Percentiles rank a stretch among this genome's conserved stretches.
phyloP scores from a whole-genome alignment of 257 asterid species.

The Nicotiana knightiana region DNA sequence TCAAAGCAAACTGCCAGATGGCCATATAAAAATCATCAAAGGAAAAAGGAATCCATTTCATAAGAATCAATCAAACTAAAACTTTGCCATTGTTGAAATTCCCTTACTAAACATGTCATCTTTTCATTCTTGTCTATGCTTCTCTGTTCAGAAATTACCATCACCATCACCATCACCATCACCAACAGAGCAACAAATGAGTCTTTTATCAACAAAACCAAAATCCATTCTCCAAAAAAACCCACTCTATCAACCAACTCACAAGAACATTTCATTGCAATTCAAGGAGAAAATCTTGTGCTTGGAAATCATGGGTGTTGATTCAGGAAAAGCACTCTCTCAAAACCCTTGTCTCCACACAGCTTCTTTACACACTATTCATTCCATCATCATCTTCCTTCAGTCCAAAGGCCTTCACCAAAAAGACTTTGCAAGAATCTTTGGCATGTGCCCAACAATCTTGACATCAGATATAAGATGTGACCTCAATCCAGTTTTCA shows the following conservation, averaged over 20 bases:
- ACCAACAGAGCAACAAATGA: constrained; percentile 14
- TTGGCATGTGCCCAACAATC: constrained; percentile 83
- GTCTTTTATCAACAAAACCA: constrained; percentile 37
- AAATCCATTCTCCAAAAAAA: constrained; percentile 55
- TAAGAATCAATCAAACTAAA: not conserved
- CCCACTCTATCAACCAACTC: constrained; percentile 66
- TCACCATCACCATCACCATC: constrained; percentile 9
- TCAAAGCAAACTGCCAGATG: constrained; percentile 33
- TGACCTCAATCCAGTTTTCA: constrained; percentile 60
- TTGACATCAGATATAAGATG: constrained; percentile 59
- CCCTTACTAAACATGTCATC: constrained; percentile 8
- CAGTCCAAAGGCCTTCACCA: constrained; percentile 81
- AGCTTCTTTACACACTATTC: constrained; percentile 60
- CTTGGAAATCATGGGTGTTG: constrained; percentile 92
- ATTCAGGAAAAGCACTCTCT: constrained; percentile 70
- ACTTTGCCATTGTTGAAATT: not conserved
- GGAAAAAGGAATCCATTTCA: constrained; percentile 6
- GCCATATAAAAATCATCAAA: constrained; percentile 13
- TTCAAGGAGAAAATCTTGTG: constrained; percentile 89
- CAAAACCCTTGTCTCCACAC: constrained; percentile 65
- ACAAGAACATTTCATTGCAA: constrained; percentile 59
- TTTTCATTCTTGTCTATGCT: constrained; percentile 41
- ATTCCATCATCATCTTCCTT: constrained; percentile 58
- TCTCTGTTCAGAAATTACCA: constrained; percentile 34
- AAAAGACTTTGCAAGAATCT: constrained; percentile 71